Base-by-base conservation (phyloP, 1,139 yeast species). In the Yamadazyma kanchanaburiensis region DNA sequence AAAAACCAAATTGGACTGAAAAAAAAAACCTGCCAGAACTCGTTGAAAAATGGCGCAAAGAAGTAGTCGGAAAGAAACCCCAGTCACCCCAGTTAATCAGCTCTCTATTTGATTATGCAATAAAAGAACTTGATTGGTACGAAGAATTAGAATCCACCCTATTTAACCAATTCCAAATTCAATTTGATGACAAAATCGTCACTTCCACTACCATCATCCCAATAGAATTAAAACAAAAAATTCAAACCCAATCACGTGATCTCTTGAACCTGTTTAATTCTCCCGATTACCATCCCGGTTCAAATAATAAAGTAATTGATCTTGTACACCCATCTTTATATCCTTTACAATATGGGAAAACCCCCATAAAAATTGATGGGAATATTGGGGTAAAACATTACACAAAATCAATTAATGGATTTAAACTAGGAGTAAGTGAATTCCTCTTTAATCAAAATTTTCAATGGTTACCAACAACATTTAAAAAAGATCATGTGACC, bases 251-350 rank as follows among this genome's bases (percentile, higher is more conserved):
- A 12, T 38, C 42, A 6, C 26, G 20, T 2, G 31, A 34, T 12
- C 45, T 55, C 29, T 39, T 30, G 5, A 31, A 25, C 2, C 39
- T 40, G 21, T 44, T 46, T 27, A 40, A 39, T 2, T 39, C 31
- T 14, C 33, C 45, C 18, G 71, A 66, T 39, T 64, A 58, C 45
- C 72, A 64, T 37, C 71, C 69, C 3, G 53, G 55, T 5, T 49
- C 64, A 0, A 39, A 55, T 25, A 43, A 59, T 10, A 53, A 54
- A 31, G 70, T 67, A 2, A 43, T 64, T 17, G 70, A 66, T 40
- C 47, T 66, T 21, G 67, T 66, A 4, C 71, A 67, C 38, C 73
- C 73, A 6, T 64, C 71, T 12, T 46, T 66, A 28, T 65, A 53
- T 33, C 68, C 68, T 0, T 41, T 65, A 6, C 57, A 52, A 27